These are phyloP conservation scores for Nicotiana knightiana DNA, from an alignment of 257 asterid genomes.

Conservation along the genomic window DNA sequence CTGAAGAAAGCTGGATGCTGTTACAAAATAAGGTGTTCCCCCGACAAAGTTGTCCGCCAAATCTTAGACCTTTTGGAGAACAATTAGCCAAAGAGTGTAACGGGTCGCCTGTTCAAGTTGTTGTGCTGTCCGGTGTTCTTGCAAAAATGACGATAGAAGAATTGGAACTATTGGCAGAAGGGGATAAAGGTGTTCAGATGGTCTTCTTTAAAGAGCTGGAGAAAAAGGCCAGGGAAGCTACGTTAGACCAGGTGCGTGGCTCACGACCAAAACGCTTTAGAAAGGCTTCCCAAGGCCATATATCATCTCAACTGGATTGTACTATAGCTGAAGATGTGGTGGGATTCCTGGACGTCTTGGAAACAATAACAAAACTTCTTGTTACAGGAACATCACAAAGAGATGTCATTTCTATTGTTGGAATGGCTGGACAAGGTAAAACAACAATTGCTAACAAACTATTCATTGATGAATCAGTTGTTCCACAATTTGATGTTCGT, in stretches of 20 bases:
- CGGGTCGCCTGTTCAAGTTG: neutral
- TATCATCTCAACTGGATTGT: neutral
- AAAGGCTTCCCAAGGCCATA: neutral
- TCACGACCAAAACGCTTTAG: neutral
- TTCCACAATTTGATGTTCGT: slow-evolving; percentile 11
- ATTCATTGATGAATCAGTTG: slow-evolving; percentile 5
- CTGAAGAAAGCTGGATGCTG: neutral
- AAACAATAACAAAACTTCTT: neutral
- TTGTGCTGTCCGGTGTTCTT: neutral
- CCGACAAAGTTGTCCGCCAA: neutral
- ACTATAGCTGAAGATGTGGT: neutral
- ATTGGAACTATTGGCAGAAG: neutral
- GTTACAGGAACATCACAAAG: neutral
- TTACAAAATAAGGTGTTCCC: neutral
- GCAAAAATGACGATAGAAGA: neutral
- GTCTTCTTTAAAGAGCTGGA: neutral
- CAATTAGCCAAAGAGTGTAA: neutral
- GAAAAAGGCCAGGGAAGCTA: neutral
- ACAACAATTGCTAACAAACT: slow-evolving; percentile 26
- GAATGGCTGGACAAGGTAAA: slow-evolving; percentile 29
- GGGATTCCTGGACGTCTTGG: neutral
- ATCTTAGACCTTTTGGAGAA: neutral
- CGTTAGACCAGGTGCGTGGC: neutral
- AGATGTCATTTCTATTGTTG: slow-evolving; percentile 14
- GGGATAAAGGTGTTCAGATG: neutral